These are phyloP conservation scores for Protea cynaroides DNA, from an alignment of 164 flowering plant species.

Conservation along the genomic window DNA sequence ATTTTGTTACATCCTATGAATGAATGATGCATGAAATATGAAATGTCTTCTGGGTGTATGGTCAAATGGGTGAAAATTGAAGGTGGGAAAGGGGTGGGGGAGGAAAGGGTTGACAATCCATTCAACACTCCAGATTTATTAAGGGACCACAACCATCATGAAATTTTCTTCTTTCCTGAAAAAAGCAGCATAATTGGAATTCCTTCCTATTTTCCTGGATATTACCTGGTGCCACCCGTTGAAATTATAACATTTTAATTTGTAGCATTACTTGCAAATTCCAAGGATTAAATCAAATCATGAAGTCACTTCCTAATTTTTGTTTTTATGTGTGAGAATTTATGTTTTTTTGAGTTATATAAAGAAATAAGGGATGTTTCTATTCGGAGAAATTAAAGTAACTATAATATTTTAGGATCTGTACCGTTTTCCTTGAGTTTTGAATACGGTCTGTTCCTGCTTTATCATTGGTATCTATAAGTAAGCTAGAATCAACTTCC, in stretches of 20 bases:
- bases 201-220: neutral
- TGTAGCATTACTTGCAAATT: neutral
- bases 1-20: no score
- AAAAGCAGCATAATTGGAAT: neutral
- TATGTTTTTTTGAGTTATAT: no score
- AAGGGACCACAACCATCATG: no score
- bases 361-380: neutral
- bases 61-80: no score
- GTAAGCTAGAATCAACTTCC: neutral
- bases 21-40: no score
- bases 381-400: neutral
- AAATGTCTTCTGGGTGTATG: no score
- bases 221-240: neutral
- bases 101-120: no score
- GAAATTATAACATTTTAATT: neutral
- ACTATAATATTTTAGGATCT: neutral
- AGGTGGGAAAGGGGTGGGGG: no score
- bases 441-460: neutral
- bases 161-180: neutral
- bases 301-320: neutral
- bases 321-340: neutral
- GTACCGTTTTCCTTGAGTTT: neutral
- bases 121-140: no score
- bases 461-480: neutral
- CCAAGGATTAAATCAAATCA: neutral